These are phyloP conservation scores for Amphicarpaea edgeworthii DNA, from an alignment of 306 rosid genomes.

Conservation along the genomic window DNA sequence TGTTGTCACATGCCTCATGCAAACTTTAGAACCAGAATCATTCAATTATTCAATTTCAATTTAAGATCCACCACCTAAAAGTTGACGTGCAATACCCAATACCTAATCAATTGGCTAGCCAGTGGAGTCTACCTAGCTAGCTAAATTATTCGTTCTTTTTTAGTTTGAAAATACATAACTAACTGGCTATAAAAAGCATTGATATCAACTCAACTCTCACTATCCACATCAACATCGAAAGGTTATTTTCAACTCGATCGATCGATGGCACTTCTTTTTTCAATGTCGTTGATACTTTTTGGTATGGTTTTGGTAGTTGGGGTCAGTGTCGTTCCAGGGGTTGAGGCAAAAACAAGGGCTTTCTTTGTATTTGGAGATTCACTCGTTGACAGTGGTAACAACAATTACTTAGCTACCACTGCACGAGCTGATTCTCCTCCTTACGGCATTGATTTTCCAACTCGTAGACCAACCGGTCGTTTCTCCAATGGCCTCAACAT, in stretches of 20 bases:
- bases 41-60: constrained; percentile 34
- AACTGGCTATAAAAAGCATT: constrained; percentile 45
- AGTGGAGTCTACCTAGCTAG: neutral
- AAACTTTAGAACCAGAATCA: constrained; percentile 33
- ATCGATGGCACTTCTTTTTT: constrained; percentile 26
- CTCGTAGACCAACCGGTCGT: constrained; percentile 65
- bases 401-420: constrained; percentile 65
- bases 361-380: constrained; percentile 80
- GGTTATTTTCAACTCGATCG: constrained; percentile 5
- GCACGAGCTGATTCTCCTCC: constrained; percentile 80
- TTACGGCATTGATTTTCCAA: constrained; percentile 70
- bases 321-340: constrained; percentile 29
- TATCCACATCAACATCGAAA: constrained; percentile 18
- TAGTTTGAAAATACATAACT: neutral
- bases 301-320: constrained; percentile 26
- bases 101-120: neutral
- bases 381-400: constrained; percentile 74
- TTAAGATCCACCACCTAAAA: constrained; percentile 47
- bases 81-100: constrained; percentile 2
- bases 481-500: constrained; percentile 79
- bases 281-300: neutral
- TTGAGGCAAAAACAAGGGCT: constrained; percentile 48
- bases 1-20: constrained; percentile 45
- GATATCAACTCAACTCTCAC: neutral
- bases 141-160: neutral